A percentile compares a stretch with the other conserved stretches of the same genome.
phyloP scores from a whole-genome alignment of 257 asterid genomes.

The Solanum sejunctum region DNA sequence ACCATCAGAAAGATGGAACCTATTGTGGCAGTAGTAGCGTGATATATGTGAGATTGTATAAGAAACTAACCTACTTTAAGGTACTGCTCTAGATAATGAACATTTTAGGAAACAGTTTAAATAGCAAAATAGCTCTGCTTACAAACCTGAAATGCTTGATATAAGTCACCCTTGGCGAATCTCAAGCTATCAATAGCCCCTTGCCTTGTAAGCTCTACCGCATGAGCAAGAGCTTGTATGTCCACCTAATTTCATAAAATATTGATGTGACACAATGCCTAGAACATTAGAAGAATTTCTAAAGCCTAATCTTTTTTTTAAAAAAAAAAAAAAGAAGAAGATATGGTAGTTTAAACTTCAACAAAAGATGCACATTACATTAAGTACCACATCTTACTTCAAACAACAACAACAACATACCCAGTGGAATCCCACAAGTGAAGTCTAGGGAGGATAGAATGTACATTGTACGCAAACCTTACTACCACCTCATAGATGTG shows the following conservation, averaged over 20 bases:
- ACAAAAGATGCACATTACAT: neutral
- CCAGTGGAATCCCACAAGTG: no score
- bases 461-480: no score
- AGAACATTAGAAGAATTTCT: neutral
- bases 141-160: slow-evolving; percentile 90
- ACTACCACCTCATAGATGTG: no score
- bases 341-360: neutral
- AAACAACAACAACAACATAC: no score
- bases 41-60: neutral
- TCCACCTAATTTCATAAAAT: slow-evolving; percentile 50
- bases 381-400: neutral
- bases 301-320: neutral
- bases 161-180: slow-evolving; percentile 82
- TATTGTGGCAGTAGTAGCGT: neutral
- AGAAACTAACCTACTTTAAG: neutral
- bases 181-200: slow-evolving; percentile 96
- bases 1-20: neutral
- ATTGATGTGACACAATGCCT: neutral
- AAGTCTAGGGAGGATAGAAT: no score
- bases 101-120: neutral
- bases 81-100: neutral
- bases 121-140: neutral
- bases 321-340: neutral
- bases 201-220: slow-evolving; percentile 96
- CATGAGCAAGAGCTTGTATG: slow-evolving; percentile 98